Base-by-base conservation (phyloP, 768 basidiomycete genomes). In the Hygrophoropsis aurantiaca region DNA sequence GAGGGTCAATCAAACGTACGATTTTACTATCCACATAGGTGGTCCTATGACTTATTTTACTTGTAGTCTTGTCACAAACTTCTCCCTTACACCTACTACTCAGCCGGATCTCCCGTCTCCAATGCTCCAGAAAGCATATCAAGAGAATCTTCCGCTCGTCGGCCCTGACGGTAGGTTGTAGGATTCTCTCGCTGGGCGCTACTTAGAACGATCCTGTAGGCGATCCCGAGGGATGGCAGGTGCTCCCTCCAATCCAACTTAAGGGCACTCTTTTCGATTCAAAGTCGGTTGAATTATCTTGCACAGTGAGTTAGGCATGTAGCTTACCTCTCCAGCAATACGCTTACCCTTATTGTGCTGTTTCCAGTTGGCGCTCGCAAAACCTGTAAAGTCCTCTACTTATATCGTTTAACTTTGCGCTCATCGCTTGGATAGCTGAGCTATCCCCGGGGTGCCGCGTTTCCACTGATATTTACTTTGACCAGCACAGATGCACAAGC, bases 391-490 rank as follows among this genome's bases (percentile, higher is more conserved):
- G 51, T 36, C 6, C 4, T 26, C 26, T 39, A 7, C 18, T 13
- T 5, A 18, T 30, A 25, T 24, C 26, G 20, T 34, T 25, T 21
- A 49, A 6, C 19, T 15, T 44, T 11, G n/a, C 21, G 20, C 9
- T 45, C 38, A 45, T 18, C n/a, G 7, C 36, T 32, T 35, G 9
- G 1, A 30, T 48, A 82, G 80, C 65, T 80, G 11, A 71, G 66
- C 4, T 82, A 73, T 58, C 70, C 78, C 11, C 58, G 74, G n/a
- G 78, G 77, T 6, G 74, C 76, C 7, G 70, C 74, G 0, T 69
- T 83, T 4, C 80, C 80, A 8, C 59, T 84, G 7, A 58, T 65
- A 34, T 47, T 82, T n/a, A 77, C 74, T 3, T 52, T 83, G 25
- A 65, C 55, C 19, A 67, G 75, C 20, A 50, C 58, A 2, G 76